These are phyloP conservation scores for Ophiostoma perfectum DNA, from an alignment of 2,329 filamentous ascomycete genomes.

Conservation along the genomic window DNA sequence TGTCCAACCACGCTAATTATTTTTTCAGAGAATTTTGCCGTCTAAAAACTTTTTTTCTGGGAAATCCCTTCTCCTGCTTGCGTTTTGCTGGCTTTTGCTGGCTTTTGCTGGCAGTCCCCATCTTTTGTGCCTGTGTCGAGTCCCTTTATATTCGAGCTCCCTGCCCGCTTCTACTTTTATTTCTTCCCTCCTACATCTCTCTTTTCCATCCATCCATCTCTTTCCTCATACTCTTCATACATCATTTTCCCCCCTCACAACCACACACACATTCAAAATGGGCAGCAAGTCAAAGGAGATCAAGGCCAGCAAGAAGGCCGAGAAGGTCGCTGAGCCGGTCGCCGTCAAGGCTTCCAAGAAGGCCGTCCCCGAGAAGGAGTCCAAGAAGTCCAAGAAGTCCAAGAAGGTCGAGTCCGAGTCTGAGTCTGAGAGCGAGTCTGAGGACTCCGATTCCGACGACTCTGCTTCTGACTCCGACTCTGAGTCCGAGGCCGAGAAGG, in stretches of 20 bases:
- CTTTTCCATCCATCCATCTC: constrained; percentile 3
- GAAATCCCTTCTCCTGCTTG: neutral
- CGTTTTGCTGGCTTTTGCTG: constrained; percentile 7
- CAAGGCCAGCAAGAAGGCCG: constrained; percentile 39
- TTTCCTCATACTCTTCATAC: constrained; percentile 17
- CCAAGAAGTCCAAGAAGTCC: constrained; percentile 53
- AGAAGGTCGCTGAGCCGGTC: constrained; percentile 12
- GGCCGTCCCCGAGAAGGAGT: constrained; percentile 45
- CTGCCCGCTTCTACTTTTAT: constrained; percentile 6
- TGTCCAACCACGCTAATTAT: constrained; percentile 26
- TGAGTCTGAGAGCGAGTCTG: constrained; percentile 23
- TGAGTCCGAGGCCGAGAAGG: constrained; percentile 33
- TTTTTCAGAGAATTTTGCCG: constrained; percentile 27
- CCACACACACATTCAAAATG: constrained; percentile 44
- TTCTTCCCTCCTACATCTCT: constrained; percentile 13
- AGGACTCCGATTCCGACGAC: constrained; percentile 21
- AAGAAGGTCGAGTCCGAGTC: constrained; percentile 35
- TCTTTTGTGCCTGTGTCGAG: constrained; percentile 10
- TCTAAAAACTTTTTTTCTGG: constrained; percentile 25
- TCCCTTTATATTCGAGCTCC: constrained; percentile 12
- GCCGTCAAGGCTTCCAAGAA: constrained; percentile 36
- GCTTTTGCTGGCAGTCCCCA: neutral
- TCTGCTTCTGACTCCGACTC: constrained; percentile 30
- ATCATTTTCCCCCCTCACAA: constrained; percentile 16
- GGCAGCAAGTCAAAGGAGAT: constrained; percentile 57